A percentile compares a stretch with the other conserved stretches of the same genome.
Evolutionary conservation across 2,329 filamentous ascomycete species (phyloP).

Genomic region (Periconia macrospinosa): DNA sequence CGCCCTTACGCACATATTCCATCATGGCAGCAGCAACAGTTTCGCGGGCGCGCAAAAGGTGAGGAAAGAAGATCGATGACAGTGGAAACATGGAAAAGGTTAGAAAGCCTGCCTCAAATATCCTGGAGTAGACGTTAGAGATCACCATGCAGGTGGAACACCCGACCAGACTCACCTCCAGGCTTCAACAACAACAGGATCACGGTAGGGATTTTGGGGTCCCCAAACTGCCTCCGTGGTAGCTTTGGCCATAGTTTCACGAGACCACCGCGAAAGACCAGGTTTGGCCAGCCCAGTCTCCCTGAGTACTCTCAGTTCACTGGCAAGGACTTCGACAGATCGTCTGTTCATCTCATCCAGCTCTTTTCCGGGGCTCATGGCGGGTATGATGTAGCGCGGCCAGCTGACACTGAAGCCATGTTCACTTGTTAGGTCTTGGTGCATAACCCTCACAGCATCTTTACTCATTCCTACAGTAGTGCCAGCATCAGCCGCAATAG

Average conservation of each 20-base stretch:
- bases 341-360: constrained; percentile 42
- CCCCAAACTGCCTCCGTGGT: constrained; percentile 43
- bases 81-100: constrained; percentile 11
- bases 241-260: constrained; percentile 27
- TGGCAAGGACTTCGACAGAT: constrained; percentile 21
- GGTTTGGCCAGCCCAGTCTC: not conserved
- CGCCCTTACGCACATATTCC: constrained; percentile 38
- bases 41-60: constrained; percentile 26
- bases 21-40: constrained; percentile 41
- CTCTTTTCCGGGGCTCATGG: constrained; percentile 31
- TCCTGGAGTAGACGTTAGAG: not conserved
- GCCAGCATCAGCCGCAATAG: constrained; percentile 36
- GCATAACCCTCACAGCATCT: constrained; percentile 31
- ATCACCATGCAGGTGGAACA: not conserved
- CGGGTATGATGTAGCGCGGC: constrained; percentile 29
- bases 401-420: constrained; percentile 32
- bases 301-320: constrained; percentile 12
- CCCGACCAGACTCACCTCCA: constrained; percentile 31
- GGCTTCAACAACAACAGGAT: constrained; percentile 27
- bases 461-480: constrained; percentile 20
- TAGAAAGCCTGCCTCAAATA: not conserved
- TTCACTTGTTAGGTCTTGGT: constrained; percentile 39
- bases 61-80: constrained; percentile 25
- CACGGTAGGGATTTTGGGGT: constrained; percentile 39
- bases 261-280: not conserved